A percentile compares a stretch with the other conserved stretches of the same genome.
These are phyloP conservation scores for Eutypella sp. DNA, from an alignment of 2,329 filamentous ascomycete genomes.

Conservation along the genomic window DNA sequence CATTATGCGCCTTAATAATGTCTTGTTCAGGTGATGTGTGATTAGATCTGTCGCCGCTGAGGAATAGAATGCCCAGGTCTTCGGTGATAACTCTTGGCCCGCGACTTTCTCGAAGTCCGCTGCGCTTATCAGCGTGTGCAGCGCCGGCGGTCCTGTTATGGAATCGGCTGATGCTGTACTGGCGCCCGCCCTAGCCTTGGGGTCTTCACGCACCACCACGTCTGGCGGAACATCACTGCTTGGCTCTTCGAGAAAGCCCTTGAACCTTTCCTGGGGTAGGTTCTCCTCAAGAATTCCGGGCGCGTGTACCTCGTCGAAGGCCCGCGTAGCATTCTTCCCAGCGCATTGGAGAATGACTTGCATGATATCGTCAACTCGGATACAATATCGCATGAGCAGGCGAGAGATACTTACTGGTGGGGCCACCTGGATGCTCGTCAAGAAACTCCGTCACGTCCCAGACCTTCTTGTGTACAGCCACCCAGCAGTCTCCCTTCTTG, in stretches of 20 bases:
- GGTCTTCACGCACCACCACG: not conserved
- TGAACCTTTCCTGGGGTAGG: slow-evolving; percentile 5
- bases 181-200: not conserved
- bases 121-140: slow-evolving; percentile 51
- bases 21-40: slow-evolving; percentile 51
- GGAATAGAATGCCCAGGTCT: slow-evolving; percentile 67
- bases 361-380: not conserved
- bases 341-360: slow-evolving; percentile 6
- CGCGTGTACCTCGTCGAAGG: slow-evolving; percentile 6
- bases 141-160: slow-evolving; percentile 30
- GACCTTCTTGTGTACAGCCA: slow-evolving; percentile 6
- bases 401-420: slow-evolving; percentile 4
- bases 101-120: slow-evolving; percentile 59
- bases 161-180: not conserved
- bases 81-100: slow-evolving; percentile 48
- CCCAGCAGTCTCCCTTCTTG: slow-evolving; percentile 6
- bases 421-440: slow-evolving; percentile 8
- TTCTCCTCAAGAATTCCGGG: slow-evolving; percentile 7
- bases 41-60: slow-evolving; percentile 59
- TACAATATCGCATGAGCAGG: too few species aligned
- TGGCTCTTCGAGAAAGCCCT: slow-evolving; percentile 4
- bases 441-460: slow-evolving; percentile 10
- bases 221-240: slow-evolving; percentile 3
- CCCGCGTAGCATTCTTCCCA: slow-evolving; percentile 4
- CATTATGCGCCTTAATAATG: slow-evolving; percentile 50